Evolutionary conservation across 2,329 filamentous ascomycete genomes (phyloP).

Genomic region (Claviceps quebecensis): DNA sequence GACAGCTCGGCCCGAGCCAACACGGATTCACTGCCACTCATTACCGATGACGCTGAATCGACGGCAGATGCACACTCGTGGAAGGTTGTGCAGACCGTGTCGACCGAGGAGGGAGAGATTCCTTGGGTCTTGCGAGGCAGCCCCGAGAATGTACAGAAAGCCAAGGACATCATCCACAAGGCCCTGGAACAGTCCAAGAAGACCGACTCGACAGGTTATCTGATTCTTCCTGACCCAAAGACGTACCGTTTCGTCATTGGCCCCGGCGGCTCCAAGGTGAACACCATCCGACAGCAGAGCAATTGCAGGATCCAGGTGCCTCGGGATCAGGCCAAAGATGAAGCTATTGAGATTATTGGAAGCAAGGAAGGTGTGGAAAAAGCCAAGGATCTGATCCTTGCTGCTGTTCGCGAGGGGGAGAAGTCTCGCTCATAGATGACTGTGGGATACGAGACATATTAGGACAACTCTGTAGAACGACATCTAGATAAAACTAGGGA

Average conservation of each 20-base stretch:
- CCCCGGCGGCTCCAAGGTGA: slow-evolving; percentile 78
- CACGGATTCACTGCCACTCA: slow-evolving; percentile 62
- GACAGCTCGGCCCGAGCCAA: slow-evolving; percentile 40
- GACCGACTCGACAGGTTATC: slow-evolving; percentile 65
- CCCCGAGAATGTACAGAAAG: slow-evolving; percentile 67
- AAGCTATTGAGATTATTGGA: slow-evolving; percentile 85
- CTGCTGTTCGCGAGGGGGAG: slow-evolving; percentile 55
- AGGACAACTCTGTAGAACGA: neutral
- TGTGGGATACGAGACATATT: neutral
- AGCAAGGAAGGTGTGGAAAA: slow-evolving; percentile 66
- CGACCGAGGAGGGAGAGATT: slow-evolving; percentile 55
- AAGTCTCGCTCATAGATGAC: slow-evolving; percentile 17
- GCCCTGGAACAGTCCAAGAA: slow-evolving; percentile 60
- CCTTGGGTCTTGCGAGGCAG: slow-evolving; percentile 81
- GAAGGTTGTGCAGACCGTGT: slow-evolving; percentile 56
- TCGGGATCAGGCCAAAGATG: slow-evolving; percentile 56
- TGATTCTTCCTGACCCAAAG: slow-evolving; percentile 77
- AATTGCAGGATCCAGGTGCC: slow-evolving; percentile 91
- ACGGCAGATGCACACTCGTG: slow-evolving; percentile 62
- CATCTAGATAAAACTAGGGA: neutral
- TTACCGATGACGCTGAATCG: slow-evolving; percentile 68
- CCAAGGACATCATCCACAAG: slow-evolving; percentile 57
- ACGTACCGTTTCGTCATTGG: slow-evolving; percentile 88
- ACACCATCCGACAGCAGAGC: slow-evolving; percentile 80
- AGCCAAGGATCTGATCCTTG: slow-evolving; percentile 78